Conservation (phyloP, 1,284 basidiomycete genomes). For the Rhodotorula glutinis region DNA sequence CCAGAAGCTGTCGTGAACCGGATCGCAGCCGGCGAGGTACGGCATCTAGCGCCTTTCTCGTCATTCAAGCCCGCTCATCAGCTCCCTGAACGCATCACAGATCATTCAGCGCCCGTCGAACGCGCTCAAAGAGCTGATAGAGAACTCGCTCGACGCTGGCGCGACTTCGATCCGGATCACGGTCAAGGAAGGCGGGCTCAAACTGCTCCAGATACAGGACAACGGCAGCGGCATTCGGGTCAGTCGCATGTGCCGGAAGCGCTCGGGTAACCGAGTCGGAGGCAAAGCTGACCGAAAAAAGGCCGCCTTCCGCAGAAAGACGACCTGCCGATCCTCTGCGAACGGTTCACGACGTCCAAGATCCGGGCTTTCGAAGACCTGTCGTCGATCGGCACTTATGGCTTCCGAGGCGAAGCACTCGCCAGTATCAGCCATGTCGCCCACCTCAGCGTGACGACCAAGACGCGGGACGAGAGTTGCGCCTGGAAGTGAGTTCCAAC, state of each 20-base stretch:
- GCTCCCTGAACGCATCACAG: constrained; percentile 51
- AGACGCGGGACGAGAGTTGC: constrained; percentile 70
- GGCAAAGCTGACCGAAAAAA: no score
- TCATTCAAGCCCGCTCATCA: background rate
- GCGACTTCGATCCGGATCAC: constrained; percentile 81
- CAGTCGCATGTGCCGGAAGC: constrained; percentile 39
- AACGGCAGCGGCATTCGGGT: constrained; percentile 93
- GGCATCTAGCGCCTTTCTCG: no score
- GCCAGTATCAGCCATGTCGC: constrained; percentile 96
- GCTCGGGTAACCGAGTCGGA: no score
- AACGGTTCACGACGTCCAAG: constrained; percentile 95
- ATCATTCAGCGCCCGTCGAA: constrained; percentile 95
- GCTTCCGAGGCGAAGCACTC: constrained; percentile 94
- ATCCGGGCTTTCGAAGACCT: constrained; percentile 83
- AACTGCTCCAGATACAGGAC: constrained; percentile 92
- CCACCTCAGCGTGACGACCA: constrained; percentile 81
- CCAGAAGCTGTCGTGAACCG: constrained; percentile 58
- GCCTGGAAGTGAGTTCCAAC: constrained; percentile 80
- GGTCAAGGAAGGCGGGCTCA: constrained; percentile 93
- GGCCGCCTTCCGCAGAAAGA: constrained; percentile 51
- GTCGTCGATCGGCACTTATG: constrained; percentile 81
- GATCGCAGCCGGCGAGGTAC: constrained; percentile 61
- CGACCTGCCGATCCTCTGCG: constrained; percentile 86
- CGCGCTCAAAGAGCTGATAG: constrained; percentile 92
- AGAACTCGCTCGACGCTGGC: constrained; percentile 91